Evolutionary conservation across 148 eudicot genomes (phyloP).

Genomic region (Polygonum aviculare): DNA sequence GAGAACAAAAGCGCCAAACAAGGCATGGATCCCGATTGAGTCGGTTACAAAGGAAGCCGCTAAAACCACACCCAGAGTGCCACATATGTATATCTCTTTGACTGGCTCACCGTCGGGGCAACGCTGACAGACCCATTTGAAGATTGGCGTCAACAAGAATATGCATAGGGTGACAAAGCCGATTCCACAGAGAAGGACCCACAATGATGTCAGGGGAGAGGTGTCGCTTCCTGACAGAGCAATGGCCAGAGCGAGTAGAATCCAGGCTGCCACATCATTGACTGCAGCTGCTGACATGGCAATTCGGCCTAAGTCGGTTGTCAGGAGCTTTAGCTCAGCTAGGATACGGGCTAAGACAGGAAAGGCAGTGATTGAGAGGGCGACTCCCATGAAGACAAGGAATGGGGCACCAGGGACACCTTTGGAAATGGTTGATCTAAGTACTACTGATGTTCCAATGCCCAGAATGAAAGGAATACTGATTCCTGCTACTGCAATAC

Average conservation of each 20-base stretch:
- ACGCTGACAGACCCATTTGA: conserved; percentile 50
- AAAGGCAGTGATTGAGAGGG: conserved; percentile 37
- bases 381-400: conserved; percentile 80
- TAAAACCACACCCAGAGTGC: conserved; percentile 43
- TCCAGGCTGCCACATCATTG: conserved; percentile 87
- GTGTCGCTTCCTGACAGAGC: conserved; percentile 59
- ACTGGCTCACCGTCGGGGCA: conserved; percentile 76
- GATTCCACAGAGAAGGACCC: conserved; percentile 57
- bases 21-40: conserved; percentile 74
- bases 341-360: conserved; percentile 82
- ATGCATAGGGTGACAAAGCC: conserved; percentile 40
- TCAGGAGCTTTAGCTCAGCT: conserved; percentile 76
- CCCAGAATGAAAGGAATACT: conserved; percentile 54
- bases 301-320: conserved; percentile 72
- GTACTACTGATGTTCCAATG: conserved; percentile 58
- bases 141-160: conserved; percentile 39
- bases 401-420: conserved; percentile 62
- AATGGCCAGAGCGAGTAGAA: conserved; percentile 74
- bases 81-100: conserved; percentile 55
- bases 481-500: conserved; percentile 77
- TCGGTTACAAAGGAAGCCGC: conserved; percentile 79
- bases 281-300: conserved; percentile 97
- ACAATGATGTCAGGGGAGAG: conserved; percentile 58
- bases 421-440: conserved; percentile 44
- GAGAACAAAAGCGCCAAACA: conserved; percentile 70